Evolutionary conservation across 1,284 basidiomycete genomes (phyloP).

Genomic region (Cystobasidium pallidum): DNA sequence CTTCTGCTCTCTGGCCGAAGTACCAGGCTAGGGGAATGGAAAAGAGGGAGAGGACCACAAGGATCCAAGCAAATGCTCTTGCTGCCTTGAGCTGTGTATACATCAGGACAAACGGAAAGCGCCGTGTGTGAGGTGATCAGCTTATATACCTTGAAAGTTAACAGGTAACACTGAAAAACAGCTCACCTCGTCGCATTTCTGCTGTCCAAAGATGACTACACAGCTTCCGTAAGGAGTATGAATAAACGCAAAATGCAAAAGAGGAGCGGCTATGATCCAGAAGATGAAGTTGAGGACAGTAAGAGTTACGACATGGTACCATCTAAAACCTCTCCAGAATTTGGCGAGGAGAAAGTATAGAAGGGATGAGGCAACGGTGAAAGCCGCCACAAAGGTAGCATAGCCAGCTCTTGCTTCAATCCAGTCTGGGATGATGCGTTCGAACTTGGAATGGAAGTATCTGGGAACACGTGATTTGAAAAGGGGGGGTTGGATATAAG

Average conservation of each 20-base stretch:
- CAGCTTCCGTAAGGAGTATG: background rate
- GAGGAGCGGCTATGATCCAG: conserved; percentile 27
- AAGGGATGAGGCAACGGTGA: background rate
- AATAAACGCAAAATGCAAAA: conserved; percentile 11
- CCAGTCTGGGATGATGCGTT: conserved; percentile 1
- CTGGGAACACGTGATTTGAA: too few species aligned
- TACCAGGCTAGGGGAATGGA: conserved; percentile 13
- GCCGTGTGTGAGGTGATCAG: background rate
- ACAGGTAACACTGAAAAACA: background rate
- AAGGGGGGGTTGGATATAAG: too few species aligned
- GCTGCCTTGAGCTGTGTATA: conserved; percentile 25
- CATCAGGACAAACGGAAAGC: background rate
- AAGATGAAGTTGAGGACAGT: conserved; percentile 30
- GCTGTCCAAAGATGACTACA: background rate
- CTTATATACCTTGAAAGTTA: background rate
- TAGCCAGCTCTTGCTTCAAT: conserved; percentile 5
- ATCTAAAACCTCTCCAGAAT: conserved; percentile 1
- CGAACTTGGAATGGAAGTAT: conserved; percentile 6
- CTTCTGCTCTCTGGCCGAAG: conserved; percentile 1
- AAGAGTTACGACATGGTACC: background rate
- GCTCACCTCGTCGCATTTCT: conserved; percentile 24
- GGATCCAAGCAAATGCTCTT: conserved; percentile 24
- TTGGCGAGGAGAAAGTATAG: background rate
- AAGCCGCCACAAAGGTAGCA: background rate
- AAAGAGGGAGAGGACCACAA: conserved; percentile 20